Evolutionary conservation across 148 eudicot genomes (phyloP), one percentile per base, ranked within the genome.

Genomic region (Mesembryanthemum crystallinum): DNA sequence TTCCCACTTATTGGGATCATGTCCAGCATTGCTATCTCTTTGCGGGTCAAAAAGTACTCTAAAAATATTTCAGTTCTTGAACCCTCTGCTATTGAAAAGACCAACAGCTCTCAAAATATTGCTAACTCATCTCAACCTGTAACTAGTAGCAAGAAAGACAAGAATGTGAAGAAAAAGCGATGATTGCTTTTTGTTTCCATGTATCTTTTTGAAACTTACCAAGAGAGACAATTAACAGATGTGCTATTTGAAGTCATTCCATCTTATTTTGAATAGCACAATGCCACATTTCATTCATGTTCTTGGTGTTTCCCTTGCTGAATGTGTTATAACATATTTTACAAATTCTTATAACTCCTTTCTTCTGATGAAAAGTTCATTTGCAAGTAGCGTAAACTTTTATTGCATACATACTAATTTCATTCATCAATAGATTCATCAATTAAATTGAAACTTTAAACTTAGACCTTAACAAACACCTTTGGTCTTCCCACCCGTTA

Each of bases 1-100:
- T 89, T 93, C 70, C 98, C 98, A 39, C 78, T 93, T 62, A 78
- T 93, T 51, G 98, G 98, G 64, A 88, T 93, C 21, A 59, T 74
- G 25, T 91, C 98, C 2, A 91, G 98, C 76, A 65, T 93, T 67
- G 78, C 91, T 20, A 93, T 93, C 71, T 84, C 98, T 28, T 78
- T 91, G 66, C 83, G 96, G 82, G 76, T 93, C 29, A 89, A 88
- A 74, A 89, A 81, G 76, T 93, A 93, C 72, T 80, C 86, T 58
- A 76, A 74, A 61, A 72, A 72, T 77, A 84, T 92, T 33, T 51
- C 87, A 15, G 73, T 71, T 27, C 74, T 78, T 76, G 84, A 79
- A 74, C 61, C 88, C 60, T 64, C 80, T 57, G 35, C 57, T 29
- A 43, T 9, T 73, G 83, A 76, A 71, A 76, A 75, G 13, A 69